Conservation (phyloP, 441 rosid species). For the Pelargonium myrrhifolium region DNA sequence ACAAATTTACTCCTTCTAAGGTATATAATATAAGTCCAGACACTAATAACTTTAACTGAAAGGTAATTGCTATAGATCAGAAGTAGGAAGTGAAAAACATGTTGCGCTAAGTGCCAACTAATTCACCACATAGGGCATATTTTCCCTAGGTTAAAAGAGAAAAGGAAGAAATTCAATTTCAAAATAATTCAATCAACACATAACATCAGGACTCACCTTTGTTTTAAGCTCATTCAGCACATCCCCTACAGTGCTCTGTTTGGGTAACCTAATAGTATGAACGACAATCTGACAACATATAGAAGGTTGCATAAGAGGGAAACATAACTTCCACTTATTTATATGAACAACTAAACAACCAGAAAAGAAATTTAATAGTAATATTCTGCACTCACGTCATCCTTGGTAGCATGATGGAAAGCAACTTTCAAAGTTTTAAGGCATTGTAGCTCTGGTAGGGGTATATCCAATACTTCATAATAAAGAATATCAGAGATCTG, state of each 20-base stretch:
- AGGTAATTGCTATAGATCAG: background rate
- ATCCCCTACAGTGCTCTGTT: constrained; percentile 69
- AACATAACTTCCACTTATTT: constrained; percentile 12
- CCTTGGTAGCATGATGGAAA: constrained; percentile 65
- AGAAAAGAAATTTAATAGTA: constrained; percentile 10
- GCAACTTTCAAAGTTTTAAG: constrained; percentile 67
- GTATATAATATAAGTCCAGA: background rate
- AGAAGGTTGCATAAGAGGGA: constrained; percentile 17
- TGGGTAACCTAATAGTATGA: constrained; percentile 64
- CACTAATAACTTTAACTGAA: constrained; percentile 1
- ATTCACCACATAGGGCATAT: background rate
- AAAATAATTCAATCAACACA: background rate
- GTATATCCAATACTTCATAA: constrained; percentile 68
- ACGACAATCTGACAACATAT: constrained; percentile 41
- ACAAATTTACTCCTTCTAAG: constrained; percentile 3
- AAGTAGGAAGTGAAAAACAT: background rate
- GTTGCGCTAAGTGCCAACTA: background rate
- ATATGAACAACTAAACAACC: constrained; percentile 14
- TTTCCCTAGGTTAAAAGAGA: background rate
- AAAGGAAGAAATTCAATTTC: background rate
- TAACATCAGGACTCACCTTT: constrained; percentile 31
- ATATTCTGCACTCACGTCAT: constrained; percentile 45
- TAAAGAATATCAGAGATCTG: constrained; percentile 67
- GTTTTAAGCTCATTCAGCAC: constrained; percentile 60
- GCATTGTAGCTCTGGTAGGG: constrained; percentile 69